Evolutionary conservation across 805 yeast genomes (phyloP).

Genomic region (Saturnispora sekii): DNA sequence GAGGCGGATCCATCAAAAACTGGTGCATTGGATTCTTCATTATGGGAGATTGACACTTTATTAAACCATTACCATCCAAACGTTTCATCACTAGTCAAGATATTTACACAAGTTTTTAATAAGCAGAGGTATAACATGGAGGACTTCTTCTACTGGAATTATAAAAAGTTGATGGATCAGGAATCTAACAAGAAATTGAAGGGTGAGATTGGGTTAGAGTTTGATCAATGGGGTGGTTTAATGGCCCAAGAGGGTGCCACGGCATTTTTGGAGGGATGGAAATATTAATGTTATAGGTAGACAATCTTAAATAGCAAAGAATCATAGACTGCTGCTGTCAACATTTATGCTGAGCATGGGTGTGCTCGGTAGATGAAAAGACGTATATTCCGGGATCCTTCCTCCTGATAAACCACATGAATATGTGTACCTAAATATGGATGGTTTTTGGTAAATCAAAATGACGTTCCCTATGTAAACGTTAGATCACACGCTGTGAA

Average conservation of each 20-base stretch:
- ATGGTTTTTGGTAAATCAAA: no score
- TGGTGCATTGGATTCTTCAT: conserved; percentile 70
- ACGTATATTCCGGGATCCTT: no score
- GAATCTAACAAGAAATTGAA: conserved; percentile 58
- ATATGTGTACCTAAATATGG: no score
- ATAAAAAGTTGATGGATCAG: conserved; percentile 51
- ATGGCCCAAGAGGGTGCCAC: conserved; percentile 25
- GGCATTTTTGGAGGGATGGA: conserved; percentile 8
- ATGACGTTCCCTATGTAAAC: no score
- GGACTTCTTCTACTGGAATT: conserved; percentile 90
- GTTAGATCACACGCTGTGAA: no score
- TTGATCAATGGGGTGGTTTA: conserved; percentile 40
- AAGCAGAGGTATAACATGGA: conserved; percentile 84
- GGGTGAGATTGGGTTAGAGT: conserved; percentile 71
- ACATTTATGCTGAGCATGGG: no score
- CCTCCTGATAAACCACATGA: no score
- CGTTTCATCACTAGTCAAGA: conserved; percentile 82
- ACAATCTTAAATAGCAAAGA: no score
- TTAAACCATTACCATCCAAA: conserved; percentile 85
- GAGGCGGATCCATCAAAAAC: conserved; percentile 74
- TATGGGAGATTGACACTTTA: conserved; percentile 86
- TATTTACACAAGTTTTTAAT: conserved; percentile 81
- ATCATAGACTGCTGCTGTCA: no score
- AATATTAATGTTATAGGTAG: not conserved
- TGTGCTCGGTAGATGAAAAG: no score